Conservation (phyloP, 2,329 filamentous ascomycete genomes). For the Penicillium thymicola region DNA sequence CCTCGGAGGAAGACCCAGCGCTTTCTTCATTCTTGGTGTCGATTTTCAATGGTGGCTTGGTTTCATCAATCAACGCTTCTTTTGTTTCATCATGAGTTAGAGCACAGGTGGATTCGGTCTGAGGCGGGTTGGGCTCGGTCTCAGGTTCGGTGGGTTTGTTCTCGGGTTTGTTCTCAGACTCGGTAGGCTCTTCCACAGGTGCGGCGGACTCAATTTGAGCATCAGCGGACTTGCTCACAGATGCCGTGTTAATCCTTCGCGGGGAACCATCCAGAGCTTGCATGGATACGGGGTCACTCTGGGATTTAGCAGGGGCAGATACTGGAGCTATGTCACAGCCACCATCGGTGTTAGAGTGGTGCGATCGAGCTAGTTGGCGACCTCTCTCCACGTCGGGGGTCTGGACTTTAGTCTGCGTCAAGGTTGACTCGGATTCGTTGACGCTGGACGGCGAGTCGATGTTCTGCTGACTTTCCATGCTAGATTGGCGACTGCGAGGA, state of each 20-base stretch:
- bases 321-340: neutral
- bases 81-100: neutral
- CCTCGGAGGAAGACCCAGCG: neutral
- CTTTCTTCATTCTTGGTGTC: neutral
- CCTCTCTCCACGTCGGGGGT: neutral
- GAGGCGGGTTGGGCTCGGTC: neutral
- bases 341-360: conserved; percentile 1
- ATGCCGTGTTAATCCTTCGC: neutral
- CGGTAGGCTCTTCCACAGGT: neutral
- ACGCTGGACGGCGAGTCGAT: neutral
- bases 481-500: neutral
- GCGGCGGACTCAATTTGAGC: neutral
- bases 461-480: neutral
- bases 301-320: neutral
- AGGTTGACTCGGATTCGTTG: neutral
- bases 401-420: neutral
- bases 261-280: neutral
- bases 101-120: neutral
- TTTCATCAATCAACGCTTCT: neutral
- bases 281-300: neutral
- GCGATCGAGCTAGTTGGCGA: neutral
- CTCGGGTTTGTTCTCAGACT: neutral
- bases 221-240: neutral
- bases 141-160: neutral
- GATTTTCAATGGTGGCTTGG: neutral